Conservation (phyloP, 2,329 filamentous ascomycete species). For the Colletotrichum shisoi region DNA sequence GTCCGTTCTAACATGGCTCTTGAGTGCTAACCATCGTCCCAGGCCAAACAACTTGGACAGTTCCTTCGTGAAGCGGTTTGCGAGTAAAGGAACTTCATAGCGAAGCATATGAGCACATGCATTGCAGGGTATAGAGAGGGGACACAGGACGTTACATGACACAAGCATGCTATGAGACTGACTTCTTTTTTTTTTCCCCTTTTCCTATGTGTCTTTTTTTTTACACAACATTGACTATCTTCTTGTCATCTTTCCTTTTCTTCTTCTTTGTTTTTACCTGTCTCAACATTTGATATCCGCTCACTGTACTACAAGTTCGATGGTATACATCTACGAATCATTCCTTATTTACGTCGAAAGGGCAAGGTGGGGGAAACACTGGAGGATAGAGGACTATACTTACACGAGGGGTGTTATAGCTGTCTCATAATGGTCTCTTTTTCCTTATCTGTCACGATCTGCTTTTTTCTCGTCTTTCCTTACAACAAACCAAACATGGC, state of each 20-base stretch:
- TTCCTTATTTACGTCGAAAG: constrained; percentile 29
- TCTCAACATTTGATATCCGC: constrained; percentile 39
- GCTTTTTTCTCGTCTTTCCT: constrained; percentile 22
- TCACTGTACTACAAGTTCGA: constrained; percentile 37
- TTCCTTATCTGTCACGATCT: constrained; percentile 27
- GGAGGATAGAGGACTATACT: constrained; percentile 11
- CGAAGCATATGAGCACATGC: constrained; percentile 26
- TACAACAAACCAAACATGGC: constrained; percentile 33
- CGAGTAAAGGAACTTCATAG: constrained; percentile 36
- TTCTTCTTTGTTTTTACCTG: constrained; percentile 23
- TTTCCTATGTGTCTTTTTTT: constrained; percentile 15
- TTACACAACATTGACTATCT: constrained; percentile 16
- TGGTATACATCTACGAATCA: constrained; percentile 29
- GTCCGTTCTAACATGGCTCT: too few species aligned
- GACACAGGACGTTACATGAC: constrained; percentile 36
- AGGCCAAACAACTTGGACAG: constrained; percentile 49
- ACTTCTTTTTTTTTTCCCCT: constrained; percentile 21
- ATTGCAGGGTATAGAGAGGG: constrained; percentile 37
- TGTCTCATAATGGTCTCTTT: constrained; percentile 35
- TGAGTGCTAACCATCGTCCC: constrained; percentile 36
- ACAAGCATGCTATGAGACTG: constrained; percentile 35
- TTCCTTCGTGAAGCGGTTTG: constrained; percentile 50
- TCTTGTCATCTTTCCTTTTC: constrained; percentile 28
- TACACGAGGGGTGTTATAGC: constrained; percentile 20
- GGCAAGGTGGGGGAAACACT: not conserved